Percentiles rank a stretch among this genome's conserved stretches.
These are phyloP conservation scores for Mycena filopes DNA, from an alignment of 768 basidiomycete genomes.

Conservation along the genomic window DNA sequence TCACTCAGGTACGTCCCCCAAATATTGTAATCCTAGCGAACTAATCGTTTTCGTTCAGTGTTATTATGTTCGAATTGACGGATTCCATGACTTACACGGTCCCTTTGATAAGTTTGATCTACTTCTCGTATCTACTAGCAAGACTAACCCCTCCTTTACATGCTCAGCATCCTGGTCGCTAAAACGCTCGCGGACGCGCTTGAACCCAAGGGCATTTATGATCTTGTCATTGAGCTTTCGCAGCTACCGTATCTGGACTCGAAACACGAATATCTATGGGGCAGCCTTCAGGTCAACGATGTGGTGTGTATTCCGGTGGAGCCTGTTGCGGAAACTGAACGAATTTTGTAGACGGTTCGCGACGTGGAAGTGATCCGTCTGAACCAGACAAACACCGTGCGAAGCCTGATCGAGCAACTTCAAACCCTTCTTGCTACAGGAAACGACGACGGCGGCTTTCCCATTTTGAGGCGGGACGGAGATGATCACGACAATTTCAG, in stretches of 20 bases:
- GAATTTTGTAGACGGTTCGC: constrained; percentile 64
- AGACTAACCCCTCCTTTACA: constrained; percentile 3
- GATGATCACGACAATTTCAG: constrained; percentile 59
- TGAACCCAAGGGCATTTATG: constrained; percentile 96
- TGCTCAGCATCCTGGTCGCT: constrained; percentile 88
- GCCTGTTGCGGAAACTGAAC: no score
- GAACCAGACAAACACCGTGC: constrained; percentile 81
- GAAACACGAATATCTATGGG: constrained; percentile 93
- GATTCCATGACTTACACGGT: constrained; percentile 90
- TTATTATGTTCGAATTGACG: constrained; percentile 96
- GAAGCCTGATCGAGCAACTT: constrained; percentile 78
- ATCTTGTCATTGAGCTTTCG: constrained; percentile 92
- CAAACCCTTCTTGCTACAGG: constrained; percentile 65
- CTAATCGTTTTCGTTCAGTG: constrained; percentile 55
- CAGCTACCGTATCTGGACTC: constrained; percentile 93
- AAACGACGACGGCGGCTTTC: constrained; percentile 86
- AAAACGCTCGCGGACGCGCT: constrained; percentile 91
- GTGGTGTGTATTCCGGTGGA: constrained; percentile 66
- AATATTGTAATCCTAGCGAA: not conserved
- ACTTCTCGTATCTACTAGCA: not conserved
- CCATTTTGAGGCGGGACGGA: constrained; percentile 71
- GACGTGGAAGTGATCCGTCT: constrained; percentile 77
- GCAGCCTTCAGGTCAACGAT: constrained; percentile 75
- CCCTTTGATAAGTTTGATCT: constrained; percentile 53
- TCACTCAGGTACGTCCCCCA: constrained; percentile 24